Conservation (phyloP, 2,329 filamentous ascomycete genomes). For the Aspergillus neotritici region DNA sequence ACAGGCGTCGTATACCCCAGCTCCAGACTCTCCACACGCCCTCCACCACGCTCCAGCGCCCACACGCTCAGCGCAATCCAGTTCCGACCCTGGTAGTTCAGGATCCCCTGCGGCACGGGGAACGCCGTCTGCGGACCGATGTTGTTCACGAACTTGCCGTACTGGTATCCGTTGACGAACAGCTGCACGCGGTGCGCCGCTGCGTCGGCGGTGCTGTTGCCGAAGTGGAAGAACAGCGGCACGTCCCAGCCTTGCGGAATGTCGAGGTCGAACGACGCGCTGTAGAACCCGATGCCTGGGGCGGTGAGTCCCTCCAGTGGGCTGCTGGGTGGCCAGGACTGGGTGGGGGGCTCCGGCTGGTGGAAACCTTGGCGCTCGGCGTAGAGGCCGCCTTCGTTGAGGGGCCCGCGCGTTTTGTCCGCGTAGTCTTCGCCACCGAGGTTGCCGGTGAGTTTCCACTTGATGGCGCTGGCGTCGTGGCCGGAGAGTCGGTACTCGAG, state of each 20-base stretch:
- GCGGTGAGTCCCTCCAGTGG: constrained; percentile 38
- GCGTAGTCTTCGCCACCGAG: constrained; percentile 51
- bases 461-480: constrained; percentile 28
- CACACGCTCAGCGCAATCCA: constrained; percentile 64
- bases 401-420: constrained; percentile 49
- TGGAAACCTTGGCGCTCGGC: constrained; percentile 53
- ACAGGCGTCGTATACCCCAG: constrained; percentile 48
- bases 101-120: constrained; percentile 67
- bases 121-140: constrained; percentile 69
- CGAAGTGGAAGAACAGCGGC: constrained; percentile 50
- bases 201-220: constrained; percentile 46
- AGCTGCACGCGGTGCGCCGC: constrained; percentile 56
- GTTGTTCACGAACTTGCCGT: constrained; percentile 61
- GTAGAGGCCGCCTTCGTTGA: constrained; percentile 55
- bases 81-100: constrained; percentile 66
- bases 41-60: constrained; percentile 55
- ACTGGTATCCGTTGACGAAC: constrained; percentile 73
- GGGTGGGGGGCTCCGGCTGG: constrained; percentile 44
- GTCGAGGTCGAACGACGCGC: constrained; percentile 46
- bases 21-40: constrained; percentile 51
- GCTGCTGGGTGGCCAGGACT: constrained; percentile 29
- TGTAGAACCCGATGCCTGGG: constrained; percentile 51
- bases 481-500: constrained; percentile 42
- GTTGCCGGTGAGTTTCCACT: constrained; percentile 57
- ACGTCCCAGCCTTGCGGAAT: constrained; percentile 52